A percentile compares a stretch with the other conserved stretches of the same genome.
phyloP scores from a whole-genome alignment of 2,329 filamentous ascomycete genomes.

The Diaporthe citriasiana region DNA sequence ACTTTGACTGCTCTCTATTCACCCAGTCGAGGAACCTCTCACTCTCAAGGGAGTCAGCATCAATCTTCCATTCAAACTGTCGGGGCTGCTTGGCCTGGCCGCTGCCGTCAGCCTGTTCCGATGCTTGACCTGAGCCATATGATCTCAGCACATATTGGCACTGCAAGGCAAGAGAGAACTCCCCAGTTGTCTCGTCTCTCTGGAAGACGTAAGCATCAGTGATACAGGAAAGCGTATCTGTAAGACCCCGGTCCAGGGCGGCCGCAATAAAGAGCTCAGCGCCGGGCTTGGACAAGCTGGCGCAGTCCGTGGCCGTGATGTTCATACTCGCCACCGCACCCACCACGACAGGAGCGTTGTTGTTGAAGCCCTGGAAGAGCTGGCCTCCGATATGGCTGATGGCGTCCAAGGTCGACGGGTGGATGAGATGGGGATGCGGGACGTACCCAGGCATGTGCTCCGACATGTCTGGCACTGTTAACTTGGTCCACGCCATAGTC shows the following conservation, averaged over 20 bases:
- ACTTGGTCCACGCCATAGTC: conserved; percentile 8
- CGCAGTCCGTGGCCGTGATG: conserved; percentile 6
- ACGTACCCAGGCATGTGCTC: neutral
- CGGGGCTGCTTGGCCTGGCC: conserved; percentile 38
- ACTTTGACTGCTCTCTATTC: neutral
- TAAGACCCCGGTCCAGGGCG: neutral
- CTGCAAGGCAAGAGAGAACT: neutral
- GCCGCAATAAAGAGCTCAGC: conserved; percentile 41
- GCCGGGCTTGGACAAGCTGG: conserved; percentile 22
- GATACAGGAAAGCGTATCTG: conserved; percentile 36
- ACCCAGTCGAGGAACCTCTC: conserved; percentile 7
- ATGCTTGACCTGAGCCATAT: neutral
- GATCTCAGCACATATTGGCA: conserved; percentile 26
- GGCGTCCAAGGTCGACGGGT: conserved; percentile 17
- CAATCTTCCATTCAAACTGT: conserved; percentile 38
- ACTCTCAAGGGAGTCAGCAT: conserved; percentile 35
- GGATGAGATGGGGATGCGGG: conserved; percentile 27
- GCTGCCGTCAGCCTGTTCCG: neutral
- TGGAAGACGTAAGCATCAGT: conserved; percentile 14
- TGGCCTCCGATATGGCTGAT: conserved; percentile 19
- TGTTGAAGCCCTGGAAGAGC: conserved; percentile 36
- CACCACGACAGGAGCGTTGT: conserved; percentile 24
- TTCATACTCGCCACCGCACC: conserved; percentile 17
- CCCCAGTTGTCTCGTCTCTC: neutral
- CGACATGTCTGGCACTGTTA: conserved; percentile 2